Conservation (phyloP, 306 rosid species). For the Quercus wislizeni region DNA sequence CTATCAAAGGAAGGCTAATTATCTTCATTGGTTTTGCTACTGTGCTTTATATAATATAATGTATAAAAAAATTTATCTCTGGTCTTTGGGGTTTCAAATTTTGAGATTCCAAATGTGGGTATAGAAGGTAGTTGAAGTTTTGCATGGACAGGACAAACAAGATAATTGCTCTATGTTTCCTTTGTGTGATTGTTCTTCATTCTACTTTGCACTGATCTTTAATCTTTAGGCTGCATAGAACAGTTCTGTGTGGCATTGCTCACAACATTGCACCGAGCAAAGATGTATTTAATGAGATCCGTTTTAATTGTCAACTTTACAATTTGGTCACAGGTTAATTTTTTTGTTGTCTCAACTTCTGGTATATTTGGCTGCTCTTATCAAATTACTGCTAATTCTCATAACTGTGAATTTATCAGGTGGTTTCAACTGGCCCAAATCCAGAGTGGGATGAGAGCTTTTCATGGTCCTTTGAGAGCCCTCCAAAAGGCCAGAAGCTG, state of each 20-base stretch:
- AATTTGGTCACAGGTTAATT: background rate
- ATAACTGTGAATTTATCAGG: slow-evolving; percentile 43
- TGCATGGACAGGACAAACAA: background rate
- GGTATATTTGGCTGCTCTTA: background rate
- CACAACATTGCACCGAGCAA: background rate
- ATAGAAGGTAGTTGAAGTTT: background rate
- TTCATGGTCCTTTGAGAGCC: slow-evolving; percentile 97
- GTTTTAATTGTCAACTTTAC: background rate
- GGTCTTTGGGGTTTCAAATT: background rate
- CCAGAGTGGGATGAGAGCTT: slow-evolving; percentile 98
- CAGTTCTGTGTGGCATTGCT: background rate
- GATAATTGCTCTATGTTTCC: background rate
- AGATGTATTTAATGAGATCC: background rate
- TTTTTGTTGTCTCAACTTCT: background rate
- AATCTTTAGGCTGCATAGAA: background rate
- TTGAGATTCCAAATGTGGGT: background rate
- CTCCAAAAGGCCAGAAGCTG: slow-evolving; percentile 98
- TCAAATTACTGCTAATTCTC: background rate
- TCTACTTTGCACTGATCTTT: background rate
- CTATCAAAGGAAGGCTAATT: background rate
- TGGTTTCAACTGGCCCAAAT: slow-evolving; percentile 91
- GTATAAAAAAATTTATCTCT: background rate
- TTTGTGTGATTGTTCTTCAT: background rate
- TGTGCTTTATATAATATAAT: background rate
- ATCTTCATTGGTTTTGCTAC: background rate